phyloP scores from a whole-genome alignment of 2,329 filamentous ascomycete species.

The Colletotrichum viniferum region DNA sequence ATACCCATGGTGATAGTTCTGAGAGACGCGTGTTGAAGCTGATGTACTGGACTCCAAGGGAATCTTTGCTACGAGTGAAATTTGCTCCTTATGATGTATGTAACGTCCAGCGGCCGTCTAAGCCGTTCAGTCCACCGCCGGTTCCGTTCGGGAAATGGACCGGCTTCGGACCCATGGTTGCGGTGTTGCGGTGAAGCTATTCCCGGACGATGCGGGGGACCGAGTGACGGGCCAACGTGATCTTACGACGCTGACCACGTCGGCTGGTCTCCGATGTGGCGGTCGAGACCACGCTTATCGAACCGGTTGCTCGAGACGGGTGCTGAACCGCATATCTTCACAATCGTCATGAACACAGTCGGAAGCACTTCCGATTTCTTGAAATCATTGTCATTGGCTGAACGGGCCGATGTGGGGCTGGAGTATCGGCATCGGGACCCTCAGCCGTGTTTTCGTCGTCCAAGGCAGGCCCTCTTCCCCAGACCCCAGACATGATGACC shows the following conservation, averaged over 20 bases:
- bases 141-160: not conserved
- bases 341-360: not conserved
- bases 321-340: not conserved
- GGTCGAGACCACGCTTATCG: not conserved
- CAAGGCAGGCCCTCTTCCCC: not conserved
- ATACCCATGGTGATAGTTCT: slow-evolving; percentile 22
- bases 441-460: not conserved
- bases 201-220: not conserved
- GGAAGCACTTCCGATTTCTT: not conserved
- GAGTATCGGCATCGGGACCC: not conserved
- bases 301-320: not conserved
- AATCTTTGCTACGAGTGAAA: not conserved
- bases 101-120: not conserved
- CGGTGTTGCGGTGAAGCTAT: not conserved
- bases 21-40: not conserved
- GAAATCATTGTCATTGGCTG: not conserved
- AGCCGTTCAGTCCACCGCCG: not conserved
- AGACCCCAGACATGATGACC: not conserved
- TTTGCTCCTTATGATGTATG: slow-evolving; percentile 2
- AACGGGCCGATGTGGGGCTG: not conserved
- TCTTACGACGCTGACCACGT: not conserved
- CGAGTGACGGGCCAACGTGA: not conserved
- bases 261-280: not conserved
- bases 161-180: not conserved
- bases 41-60: not conserved